Percentiles rank a stretch among this genome's conserved stretches.
These are phyloP conservation scores for Phytophthora vignae DNA, from an alignment of 352 stramenopile genomes.

Conservation along the genomic window DNA sequence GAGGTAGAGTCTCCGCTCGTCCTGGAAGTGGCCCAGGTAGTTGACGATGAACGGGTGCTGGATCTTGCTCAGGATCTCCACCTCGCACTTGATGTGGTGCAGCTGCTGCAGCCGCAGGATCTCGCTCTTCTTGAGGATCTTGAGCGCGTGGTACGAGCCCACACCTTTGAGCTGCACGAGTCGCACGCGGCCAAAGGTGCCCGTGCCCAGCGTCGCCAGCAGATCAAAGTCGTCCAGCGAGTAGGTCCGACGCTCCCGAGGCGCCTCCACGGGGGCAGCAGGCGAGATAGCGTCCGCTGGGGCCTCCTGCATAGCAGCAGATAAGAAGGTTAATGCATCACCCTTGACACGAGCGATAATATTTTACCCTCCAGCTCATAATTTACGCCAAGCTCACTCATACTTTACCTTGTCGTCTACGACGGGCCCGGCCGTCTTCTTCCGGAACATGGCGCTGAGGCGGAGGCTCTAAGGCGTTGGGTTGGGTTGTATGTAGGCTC, in stretches of 20 bases:
- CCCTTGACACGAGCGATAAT: too few relatives aligned
- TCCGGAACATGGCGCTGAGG: slow-evolving; percentile 44
- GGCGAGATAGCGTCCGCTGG: slow-evolving; percentile 66
- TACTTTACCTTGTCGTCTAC: slow-evolving; percentile 39
- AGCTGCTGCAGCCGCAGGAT: slow-evolving; percentile 91
- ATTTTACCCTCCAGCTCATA: not conserved
- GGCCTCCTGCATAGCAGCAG: slow-evolving; percentile 34
- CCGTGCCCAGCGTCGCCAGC: slow-evolving; percentile 82
- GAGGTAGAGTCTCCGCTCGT: slow-evolving; percentile 90
- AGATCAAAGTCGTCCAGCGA: slow-evolving; percentile 80
- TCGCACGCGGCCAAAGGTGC: slow-evolving; percentile 90
- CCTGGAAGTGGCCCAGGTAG: slow-evolving; percentile 89
- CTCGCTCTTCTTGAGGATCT: slow-evolving; percentile 94
- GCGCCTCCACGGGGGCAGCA: slow-evolving; percentile 42
- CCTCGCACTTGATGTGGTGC: slow-evolving; percentile 93
- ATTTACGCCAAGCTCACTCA: not conserved
- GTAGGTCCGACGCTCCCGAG: slow-evolving; percentile 48
- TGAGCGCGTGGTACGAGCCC: slow-evolving; percentile 83
- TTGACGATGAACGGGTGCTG: slow-evolving; percentile 93
- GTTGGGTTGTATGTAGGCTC: not conserved
- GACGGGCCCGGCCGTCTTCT: slow-evolving; percentile 37
- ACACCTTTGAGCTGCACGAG: slow-evolving; percentile 76
- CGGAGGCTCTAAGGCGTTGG: too few relatives aligned
- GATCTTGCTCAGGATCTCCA: slow-evolving; percentile 89
- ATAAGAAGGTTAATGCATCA: not conserved